Evolutionary conservation across 1,284 basidiomycete genomes (phyloP), one percentile per base, ranked within the genome.

Genomic region (Rhodotorula sp.): DNA sequence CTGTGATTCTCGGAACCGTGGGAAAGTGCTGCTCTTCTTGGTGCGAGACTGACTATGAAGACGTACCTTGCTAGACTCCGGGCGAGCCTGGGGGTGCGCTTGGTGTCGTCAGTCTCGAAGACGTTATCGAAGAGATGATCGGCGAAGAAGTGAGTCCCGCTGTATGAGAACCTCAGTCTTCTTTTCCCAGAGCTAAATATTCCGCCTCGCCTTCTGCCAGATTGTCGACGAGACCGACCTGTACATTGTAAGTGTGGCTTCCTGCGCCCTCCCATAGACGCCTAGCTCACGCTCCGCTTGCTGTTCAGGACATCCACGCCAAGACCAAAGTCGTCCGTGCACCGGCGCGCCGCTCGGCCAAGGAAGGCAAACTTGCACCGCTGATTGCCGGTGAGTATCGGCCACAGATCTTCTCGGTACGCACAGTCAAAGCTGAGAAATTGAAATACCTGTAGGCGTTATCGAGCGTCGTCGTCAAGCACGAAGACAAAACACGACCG

Each of bases 101-200:
- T 3, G 82, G 82, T 30, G 78, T 83, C 37, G 80, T 83, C 44
- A 82, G 80, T n/a, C 78, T 82, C 48, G 81, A 82, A 74, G 83
- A 84, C 70, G 82, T 84, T 42, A 83, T 84, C 65, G 83, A 87
- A 84, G 92, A 95, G 84, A 91, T 93, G 74, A 90, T 93, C 29
- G 87, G 88, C 0, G 91, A 90, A 80, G 92, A 94, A 80, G 91
- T 92, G 22, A 15, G 63, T 20, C 22, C 14, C 1, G 10, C 10
- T 5, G 3, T 18, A 12, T 4, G 45, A 15, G 4, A 22, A 17
- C 6, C n/a, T 12, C 29, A 15, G 22, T 30, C n/a, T 18, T 0
- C 20, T 29, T 5, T 6, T 3, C 10, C 26, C 46, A 26, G 29
- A 44, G 20, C 29, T 33, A 3, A 33, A 6, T n/a, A 7, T 1